Percentiles rank a stretch among this genome's conserved stretches.
Conservation (phyloP, 164 flowering plant species). For the Umbellularia californica region DNA sequence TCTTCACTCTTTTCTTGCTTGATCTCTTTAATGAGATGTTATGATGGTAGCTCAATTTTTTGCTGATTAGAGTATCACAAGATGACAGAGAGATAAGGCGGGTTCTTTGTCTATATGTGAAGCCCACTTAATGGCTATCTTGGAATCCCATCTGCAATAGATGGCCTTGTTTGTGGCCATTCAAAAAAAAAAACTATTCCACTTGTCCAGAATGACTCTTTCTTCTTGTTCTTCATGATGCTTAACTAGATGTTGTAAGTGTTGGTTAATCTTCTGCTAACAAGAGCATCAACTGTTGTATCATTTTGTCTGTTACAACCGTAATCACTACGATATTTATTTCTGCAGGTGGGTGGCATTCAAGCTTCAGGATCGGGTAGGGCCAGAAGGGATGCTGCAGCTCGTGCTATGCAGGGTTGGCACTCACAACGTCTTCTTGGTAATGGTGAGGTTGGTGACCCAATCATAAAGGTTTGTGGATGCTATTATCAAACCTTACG, state of each 20-base stretch:
- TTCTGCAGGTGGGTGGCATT: constrained; percentile 29
- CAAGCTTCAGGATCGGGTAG: constrained; percentile 68
- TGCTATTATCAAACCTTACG: not conserved
- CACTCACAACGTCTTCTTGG: constrained; percentile 76
- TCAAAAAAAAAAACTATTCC: too few species aligned
- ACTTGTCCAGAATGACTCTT: too few species aligned
- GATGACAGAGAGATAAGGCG: too few species aligned
- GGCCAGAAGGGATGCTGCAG: constrained; percentile 91
- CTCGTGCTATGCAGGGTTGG: constrained; percentile 99
- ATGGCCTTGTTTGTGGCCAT: too few species aligned
- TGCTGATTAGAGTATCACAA: too few species aligned
- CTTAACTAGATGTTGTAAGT: not conserved
- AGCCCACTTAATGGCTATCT: too few species aligned
- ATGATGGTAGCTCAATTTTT: too few species aligned
- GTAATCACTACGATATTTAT: not conserved
- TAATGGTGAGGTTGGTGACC: constrained; percentile 83
- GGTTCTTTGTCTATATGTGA: too few species aligned
- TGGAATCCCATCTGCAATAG: too few species aligned
- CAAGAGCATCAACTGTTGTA: not conserved
- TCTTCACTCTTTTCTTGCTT: too few species aligned
- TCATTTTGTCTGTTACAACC: not conserved
- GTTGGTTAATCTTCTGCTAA: not conserved
- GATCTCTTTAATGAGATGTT: too few species aligned
- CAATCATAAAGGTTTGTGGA: constrained; percentile 59
- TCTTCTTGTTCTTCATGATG: not conserved